Evolutionary conservation across 139 green algal genomes (phyloP), one percentile per base, ranked within the genome.

Genomic region (Yamagishiella unicocca): DNA sequence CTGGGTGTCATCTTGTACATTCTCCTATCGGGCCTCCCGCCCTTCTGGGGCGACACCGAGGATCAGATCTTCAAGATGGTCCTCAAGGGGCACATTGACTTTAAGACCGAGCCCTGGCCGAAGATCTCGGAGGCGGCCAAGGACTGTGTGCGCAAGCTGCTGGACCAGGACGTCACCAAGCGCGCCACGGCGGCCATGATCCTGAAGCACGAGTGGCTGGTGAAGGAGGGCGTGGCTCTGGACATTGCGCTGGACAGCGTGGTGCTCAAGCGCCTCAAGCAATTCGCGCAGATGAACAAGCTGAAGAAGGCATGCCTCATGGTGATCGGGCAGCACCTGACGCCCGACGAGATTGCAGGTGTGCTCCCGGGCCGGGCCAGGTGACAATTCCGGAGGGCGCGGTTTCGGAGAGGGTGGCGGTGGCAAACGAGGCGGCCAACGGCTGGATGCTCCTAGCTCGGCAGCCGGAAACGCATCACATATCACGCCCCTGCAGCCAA

Each of bases 1-100:
- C 90, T 97, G 62, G 97, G 97, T 29, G 95, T 98, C 17, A 97
- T 97, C 46, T 92, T 99, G 24, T 98, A 98, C 95, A 97, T 98
- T 67, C 91, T 99, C 50, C 92, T 99, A 27, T 95, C 91, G 4
- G 97, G 97, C 2, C 89, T 97, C 67, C 94, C 96, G 29, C 96
- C 97, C 37, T 98, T 98, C 91, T 98, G 94, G 93, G 96, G 95
- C 0, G 94, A 97, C 72, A 97, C 91, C 19, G 93, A 97, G 91
- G 89, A 93, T 50, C 89, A 95, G 55, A 95, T 96, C 79, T 96
- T 96, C 83, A 91, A 93, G 73, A 96, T 94, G 90, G 92, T 92
- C 27, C 83, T 89, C 67, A 92, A 90, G 81, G 94, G 93, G 8
- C 70, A 87, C 35, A 92, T 97, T 17, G 96, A 98, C 91, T 97